A percentile compares a stretch with the other conserved stretches of the same genome.
Conservation (phyloP, 257 asterid species). For the Mentha longifolia region DNA sequence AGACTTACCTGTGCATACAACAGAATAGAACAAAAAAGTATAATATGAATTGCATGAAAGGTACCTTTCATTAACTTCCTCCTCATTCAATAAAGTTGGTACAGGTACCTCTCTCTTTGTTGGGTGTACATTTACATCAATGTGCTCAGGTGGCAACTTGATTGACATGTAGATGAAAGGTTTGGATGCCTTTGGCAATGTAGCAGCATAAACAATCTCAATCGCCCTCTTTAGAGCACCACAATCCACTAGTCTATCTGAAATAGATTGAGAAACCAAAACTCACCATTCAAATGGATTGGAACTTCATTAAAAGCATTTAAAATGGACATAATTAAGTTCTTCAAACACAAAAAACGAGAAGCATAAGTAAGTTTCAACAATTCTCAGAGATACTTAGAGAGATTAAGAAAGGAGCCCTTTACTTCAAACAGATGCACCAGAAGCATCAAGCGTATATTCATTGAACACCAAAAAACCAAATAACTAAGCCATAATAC, state of each 20-base stretch:
- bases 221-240: constrained; percentile 89
- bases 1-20: constrained; percentile 77
- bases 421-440: constrained; percentile 6
- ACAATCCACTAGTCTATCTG: constrained; percentile 96
- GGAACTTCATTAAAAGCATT: constrained; percentile 23
- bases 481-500: constrained; percentile 3
- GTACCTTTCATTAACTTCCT: constrained; percentile 16
- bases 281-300: constrained; percentile 13
- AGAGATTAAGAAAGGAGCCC: constrained; percentile 6
- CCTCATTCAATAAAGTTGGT: constrained; percentile 26
- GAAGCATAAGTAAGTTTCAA: constrained; percentile 12
- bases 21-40: constrained; percentile 23
- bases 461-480: constrained; percentile 18
- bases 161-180: constrained; percentile 92
- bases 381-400: neutral
- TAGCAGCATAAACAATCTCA: constrained; percentile 96
- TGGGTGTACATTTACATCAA: constrained; percentile 96
- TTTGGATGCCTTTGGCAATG: constrained; percentile 95
- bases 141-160: constrained; percentile 84
- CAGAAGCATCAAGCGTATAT: constrained; percentile 17
- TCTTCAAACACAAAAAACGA: constrained; percentile 17
- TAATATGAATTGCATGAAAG: constrained; percentile 9
- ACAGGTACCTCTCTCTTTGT: constrained; percentile 88
- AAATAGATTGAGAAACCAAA: constrained; percentile 28
- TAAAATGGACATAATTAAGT: constrained; percentile 13